Base-by-base conservation (phyloP, 202 grass and related monocot genomes). In the Bolboschoenoplectus hybrid region DNA sequence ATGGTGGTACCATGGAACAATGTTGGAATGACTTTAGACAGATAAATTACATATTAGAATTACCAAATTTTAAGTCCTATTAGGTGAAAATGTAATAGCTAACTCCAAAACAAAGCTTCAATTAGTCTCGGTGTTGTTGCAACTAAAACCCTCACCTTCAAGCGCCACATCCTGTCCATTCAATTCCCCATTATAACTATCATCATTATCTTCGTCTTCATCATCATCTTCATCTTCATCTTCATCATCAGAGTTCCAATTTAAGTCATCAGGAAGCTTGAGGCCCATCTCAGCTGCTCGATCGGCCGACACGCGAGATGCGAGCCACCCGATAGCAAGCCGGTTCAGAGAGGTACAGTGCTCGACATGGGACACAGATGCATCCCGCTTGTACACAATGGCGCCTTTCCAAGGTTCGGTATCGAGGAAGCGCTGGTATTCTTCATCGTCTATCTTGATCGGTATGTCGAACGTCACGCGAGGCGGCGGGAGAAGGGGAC, bases 301-400 rank as follows among this genome's bases (percentile, higher is more conserved):
- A 45, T 83, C 87, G 14, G 87, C 71, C 1, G 93, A 94, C 47
- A 92, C 79, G 7, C 69, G 6, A 35, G 87, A 84, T 53, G 91
- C 93, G 65, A 94, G 82, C 85, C 89, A 91, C 53, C 81, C 89
- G 20, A 95, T 86, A 45, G 90, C 90, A 16, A 98, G 93, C 20
- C 90, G 87, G 67, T 95, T 90, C 7, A 98, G 91, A 34, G 90
- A 91, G 80, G 90, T 90, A 87, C 71, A 82, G 69, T 87, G 94
- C 82, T 98, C 91, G 2, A 98, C 39, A 86, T 95, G 96, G 8
- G 81, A 74, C 45, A 86, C 85, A 62, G 87, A 80, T 20, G 91
- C 86, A 81, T 98, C 91, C 49, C 96, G 88, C n/a, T 85, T 93
- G 87, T 94, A 98, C 16, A 96, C 89, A 32, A 98, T 43, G 41